Percentiles rank a stretch among this genome's conserved stretches.
Evolutionary conservation across 306 rosid species (phyloP).

Genomic region (Trichosanthes truncata): DNA sequence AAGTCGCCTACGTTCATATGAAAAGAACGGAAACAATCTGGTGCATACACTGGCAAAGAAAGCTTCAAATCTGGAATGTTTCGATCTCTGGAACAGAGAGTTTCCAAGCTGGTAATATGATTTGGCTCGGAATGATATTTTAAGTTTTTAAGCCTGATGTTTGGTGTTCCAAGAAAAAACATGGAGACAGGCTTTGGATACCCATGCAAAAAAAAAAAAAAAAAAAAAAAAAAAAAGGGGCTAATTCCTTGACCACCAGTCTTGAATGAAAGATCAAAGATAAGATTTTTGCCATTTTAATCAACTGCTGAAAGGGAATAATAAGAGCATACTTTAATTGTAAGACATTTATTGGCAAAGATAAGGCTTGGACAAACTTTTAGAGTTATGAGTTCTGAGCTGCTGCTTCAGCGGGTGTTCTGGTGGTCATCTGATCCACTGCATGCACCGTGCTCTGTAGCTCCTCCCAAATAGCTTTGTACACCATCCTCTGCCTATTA

Average conservation of each 20-base stretch:
- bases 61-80: too few species aligned
- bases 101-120: too few species aligned
- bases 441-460: conserved; percentile 89
- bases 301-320: not conserved
- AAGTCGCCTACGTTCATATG: too few species aligned
- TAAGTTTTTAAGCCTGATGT: too few species aligned
- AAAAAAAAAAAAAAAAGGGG: not conserved
- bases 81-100: too few species aligned
- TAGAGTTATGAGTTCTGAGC: conserved; percentile 14
- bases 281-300: not conserved
- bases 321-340: not conserved
- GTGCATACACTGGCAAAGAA: too few species aligned
- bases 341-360: not conserved
- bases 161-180: too few species aligned
- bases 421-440: conserved; percentile 90
- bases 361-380: not conserved
- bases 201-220: not conserved
- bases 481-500: conserved; percentile 94
- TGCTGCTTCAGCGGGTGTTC: conserved; percentile 70
- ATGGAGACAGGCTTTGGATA: not conserved
- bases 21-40: too few species aligned
- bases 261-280: not conserved
- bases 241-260: not conserved
- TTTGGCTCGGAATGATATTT: too few species aligned
- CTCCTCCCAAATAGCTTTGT: conserved; percentile 97